Evolutionary conservation across 2,329 filamentous ascomycete genomes (phyloP), one percentile per base, ranked within the genome.

Genomic region (Ilyonectria sp.): DNA sequence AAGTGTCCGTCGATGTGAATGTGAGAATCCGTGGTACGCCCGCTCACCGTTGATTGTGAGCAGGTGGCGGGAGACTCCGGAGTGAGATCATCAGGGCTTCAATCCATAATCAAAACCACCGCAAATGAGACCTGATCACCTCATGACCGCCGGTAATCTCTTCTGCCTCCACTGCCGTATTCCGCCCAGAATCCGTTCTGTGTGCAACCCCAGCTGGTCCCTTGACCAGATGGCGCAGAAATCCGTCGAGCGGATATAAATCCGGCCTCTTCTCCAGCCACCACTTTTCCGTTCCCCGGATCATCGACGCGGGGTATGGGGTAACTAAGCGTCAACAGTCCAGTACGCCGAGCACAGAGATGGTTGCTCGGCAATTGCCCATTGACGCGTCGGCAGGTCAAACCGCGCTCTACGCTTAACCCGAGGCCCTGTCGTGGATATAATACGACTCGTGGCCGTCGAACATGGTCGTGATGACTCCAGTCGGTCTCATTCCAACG

Each of bases 251-350:
- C 63, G 63, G 63, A 65, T 60, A 33, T 15, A 50, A 49, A 65
- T 65, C 63, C 63, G 63, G 17, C 7, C 10, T 8, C 44, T 23
- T 17, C 31, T 19, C 33, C 53, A 19, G 23, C 49, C 4, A 29
- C 46, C 2, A 29, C 31, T 31, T 59, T 13, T 17, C 43, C 37
- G 37, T 43, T 59, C 52, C 60, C 53, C 46, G 21, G 43, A 56
- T 44, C 13, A 13, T 17, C 11, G 23, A 52, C 35, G 62, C 56
- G 63, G 63, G 63, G 57, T 60, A 60, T 65, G 56, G 63, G 57
- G 63, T 60, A 56, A 50, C 26, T 26, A 26, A 26, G 40, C 11
- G 21, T 19, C n/a, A 35, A 21, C 5, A 43, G 5, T 26, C 46
- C 21, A 2, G 17, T 9, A 29, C 17, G 17, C 33, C 23, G 54